Base-by-base conservation (phyloP, 495 filamentous ascomycete genomes). In the Filosporella fistucella region DNA sequence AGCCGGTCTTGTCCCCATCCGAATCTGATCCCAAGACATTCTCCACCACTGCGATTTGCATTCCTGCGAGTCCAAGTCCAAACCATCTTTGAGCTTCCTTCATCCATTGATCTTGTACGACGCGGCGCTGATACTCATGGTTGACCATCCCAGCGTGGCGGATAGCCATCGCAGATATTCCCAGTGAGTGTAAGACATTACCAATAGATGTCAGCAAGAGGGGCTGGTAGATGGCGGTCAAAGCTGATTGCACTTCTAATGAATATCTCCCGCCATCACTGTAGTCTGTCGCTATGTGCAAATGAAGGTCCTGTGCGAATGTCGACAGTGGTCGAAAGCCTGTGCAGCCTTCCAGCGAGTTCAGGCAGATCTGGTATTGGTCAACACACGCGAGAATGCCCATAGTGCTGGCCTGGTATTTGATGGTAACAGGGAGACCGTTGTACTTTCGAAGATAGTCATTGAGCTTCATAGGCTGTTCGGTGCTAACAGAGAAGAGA, bases 121-220 rank as follows among this genome's bases (percentile, higher is more conserved):
- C 21, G 16, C 37, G 37, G 37, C 37, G 37, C 37, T 40, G 37
- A 40, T 40, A 40, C 21, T 40, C 37, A 40, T 40, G 37, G 20
- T 40, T 40, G 37, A 40, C 20, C 21, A 40, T 20, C n/a, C 37
- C 37, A 40, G 20, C n/a, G n/a, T 21, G 37, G 17, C 37, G 37
- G 21, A 40, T 40, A 20, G 37, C 37, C 37, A 40, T 40, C 7
- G 37, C 37, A 6, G 37, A 40, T 20, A 14, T 24, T 40, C 37
- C 37, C 12, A 40, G 21, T 40, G 37, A 40, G 17, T 40, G 37
- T 21, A 40, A 14, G 4, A 40, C 37, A 21, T 40, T 20, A 11
- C 37, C 37, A 24, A 40, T 23, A 21, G 37, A 40, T 40, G 37
- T 40, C 37, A 40, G 20, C 21, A 21, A 24, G 16, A 40, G 16